These are phyloP conservation scores for Backusella australiensis DNA, from an alignment of 192 early-diverging fungal species.

Conservation along the genomic window DNA sequence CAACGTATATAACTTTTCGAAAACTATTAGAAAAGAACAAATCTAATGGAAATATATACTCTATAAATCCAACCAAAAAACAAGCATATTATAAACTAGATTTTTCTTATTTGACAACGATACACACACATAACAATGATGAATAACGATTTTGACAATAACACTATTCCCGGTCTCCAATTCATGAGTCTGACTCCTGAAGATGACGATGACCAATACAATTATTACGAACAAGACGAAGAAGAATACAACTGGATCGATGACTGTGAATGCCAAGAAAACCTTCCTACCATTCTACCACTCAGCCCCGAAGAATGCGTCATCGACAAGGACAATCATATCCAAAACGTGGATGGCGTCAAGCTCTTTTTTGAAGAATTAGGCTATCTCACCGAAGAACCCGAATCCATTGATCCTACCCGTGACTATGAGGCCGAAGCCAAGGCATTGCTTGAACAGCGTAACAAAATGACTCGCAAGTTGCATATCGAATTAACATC, in stretches of 20 bases:
- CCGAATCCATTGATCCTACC: conserved; percentile 32
- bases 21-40: not conserved
- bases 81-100: not conserved
- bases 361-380: conserved; percentile 33
- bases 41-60: not conserved
- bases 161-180: not conserved
- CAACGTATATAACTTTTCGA: not conserved
- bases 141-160: not conserved
- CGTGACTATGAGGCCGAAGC: conserved; percentile 34
- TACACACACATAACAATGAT: not conserved
- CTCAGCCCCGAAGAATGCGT: conserved; percentile 27
- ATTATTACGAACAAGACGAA: not conserved
- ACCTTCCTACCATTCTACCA: conserved; percentile 22
- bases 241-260: conserved; percentile 16
- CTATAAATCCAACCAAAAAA: not conserved
- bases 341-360: not conserved
- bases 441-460: conserved; percentile 3
- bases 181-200: conserved; percentile 14
- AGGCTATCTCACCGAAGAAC: conserved; percentile 29
- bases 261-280: conserved; percentile 21
- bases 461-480: conserved; percentile 5
- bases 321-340: conserved; percentile 21
- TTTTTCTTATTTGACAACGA: not conserved
- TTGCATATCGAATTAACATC: not conserved
- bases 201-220: conserved; percentile 8